phyloP scores from a whole-genome alignment of 192 early-diverging fungal species.

The Piromyces sp. region DNA sequence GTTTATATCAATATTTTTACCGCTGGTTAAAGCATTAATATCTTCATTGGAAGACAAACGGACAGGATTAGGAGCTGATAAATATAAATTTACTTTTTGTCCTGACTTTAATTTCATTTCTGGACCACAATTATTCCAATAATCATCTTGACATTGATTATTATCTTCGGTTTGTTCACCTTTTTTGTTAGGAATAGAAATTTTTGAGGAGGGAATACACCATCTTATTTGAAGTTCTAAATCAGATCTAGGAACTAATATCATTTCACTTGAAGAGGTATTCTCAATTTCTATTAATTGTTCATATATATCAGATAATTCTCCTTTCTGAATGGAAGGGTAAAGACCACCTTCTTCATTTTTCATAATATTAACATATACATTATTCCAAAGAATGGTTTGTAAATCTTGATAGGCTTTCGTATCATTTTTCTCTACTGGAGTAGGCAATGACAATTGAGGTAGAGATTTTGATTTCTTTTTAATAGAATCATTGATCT shows the following conservation, averaged over 20 bases:
- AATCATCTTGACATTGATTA: too few relatives aligned
- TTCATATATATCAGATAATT: background rate
- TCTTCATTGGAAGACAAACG: conserved; percentile 9
- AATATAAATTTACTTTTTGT: conserved; percentile 19
- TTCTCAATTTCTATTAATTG: background rate
- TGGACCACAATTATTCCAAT: conserved; percentile 12
- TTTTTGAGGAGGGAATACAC: too few relatives aligned
- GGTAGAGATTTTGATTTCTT: background rate
- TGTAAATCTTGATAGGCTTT: background rate
- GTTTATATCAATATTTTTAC: conserved; percentile 25
- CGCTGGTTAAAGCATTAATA: conserved; percentile 14
- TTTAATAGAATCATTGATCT: background rate
- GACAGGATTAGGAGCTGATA: conserved; percentile 35
- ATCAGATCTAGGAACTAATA: background rate
- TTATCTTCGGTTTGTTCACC: too few relatives aligned
- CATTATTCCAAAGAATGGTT: background rate
- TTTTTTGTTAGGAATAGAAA: too few relatives aligned
- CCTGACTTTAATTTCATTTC: conserved; percentile 18
- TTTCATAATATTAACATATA: background rate
- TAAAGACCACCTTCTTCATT: background rate
- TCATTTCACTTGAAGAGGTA: background rate
- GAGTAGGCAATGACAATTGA: background rate
- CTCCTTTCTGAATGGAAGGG: background rate
- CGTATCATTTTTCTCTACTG: too few relatives aligned
- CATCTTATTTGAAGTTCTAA: too few relatives aligned